These are phyloP conservation scores for Pulveroboletus frians DNA, from an alignment of 768 basidiomycete genomes.

Conservation along the genomic window DNA sequence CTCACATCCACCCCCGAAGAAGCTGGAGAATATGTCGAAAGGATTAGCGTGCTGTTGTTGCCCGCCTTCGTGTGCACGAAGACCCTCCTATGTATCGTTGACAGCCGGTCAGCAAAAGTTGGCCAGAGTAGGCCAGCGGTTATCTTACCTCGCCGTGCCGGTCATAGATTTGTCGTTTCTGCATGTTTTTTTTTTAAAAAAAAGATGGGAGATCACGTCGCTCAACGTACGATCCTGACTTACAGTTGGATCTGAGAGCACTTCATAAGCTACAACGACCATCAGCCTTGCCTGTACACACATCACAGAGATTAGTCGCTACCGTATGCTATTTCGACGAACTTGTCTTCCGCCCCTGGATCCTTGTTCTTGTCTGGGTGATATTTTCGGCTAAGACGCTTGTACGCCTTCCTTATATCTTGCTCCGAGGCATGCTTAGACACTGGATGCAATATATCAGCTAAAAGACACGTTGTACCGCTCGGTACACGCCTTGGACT, in stretches of 20 bases:
- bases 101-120: constrained; percentile 4
- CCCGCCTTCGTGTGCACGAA: constrained; percentile 89
- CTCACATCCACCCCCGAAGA: constrained; percentile 83
- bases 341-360: constrained; percentile 72
- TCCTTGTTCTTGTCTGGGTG: constrained; percentile 97
- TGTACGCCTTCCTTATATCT: constrained; percentile 91
- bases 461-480: constrained; percentile 15
- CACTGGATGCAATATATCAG: constrained; percentile 37
- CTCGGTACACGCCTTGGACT: constrained; percentile 38
- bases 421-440: constrained; percentile 76
- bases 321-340: constrained; percentile 92
- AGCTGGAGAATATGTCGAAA: constrained; percentile 89
- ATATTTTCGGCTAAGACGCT: constrained; percentile 78
- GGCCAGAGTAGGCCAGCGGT: not conserved
- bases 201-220: not conserved
- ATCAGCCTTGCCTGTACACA: constrained; percentile 5
- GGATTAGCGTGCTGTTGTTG: constrained; percentile 73
- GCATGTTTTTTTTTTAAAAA: not conserved
- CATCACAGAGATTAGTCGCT: constrained; percentile 19
- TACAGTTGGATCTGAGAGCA: constrained; percentile 83
- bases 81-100: constrained; percentile 58
- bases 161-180: constrained; percentile 95
- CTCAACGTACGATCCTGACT: constrained; percentile 17
- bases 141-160: constrained; percentile 74
- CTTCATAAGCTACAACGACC: constrained; percentile 70